Base-by-base conservation (phyloP, 2,329 filamentous ascomycete genomes). In the Scorias spongiosa region DNA sequence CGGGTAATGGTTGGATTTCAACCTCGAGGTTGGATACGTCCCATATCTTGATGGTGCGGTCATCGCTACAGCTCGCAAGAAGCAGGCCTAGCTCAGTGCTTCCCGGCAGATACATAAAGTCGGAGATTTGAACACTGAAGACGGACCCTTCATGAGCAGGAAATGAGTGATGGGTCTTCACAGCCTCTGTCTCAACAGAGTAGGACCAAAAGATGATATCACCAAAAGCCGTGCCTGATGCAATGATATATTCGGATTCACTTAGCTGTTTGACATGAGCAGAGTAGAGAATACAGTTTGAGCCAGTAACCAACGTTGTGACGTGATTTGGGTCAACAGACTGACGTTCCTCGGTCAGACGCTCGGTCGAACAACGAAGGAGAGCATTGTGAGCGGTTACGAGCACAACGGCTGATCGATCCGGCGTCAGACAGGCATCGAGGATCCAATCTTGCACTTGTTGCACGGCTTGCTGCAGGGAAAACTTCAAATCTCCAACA, bases 41-140 rank as follows among this genome's bases (percentile, higher is more conserved):
- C 89, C 91, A 96, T 1, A 96, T 65, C 11, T 84, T 74, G 17
- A 98, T 77, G 0, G 87, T 94, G 42, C 91, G 75, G 62, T 98
- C 91, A 57, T 98, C 91, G 56, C 89, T 96, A 59, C 91, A 98
- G 54, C 84, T 95, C 11, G 81, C 84, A 29, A 98, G 69, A n/a
- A 94, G 61, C 42, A 83, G 71, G 20, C 20, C 20, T 26, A 7
- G 20, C 20, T 26, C 20, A 26, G 7, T 26, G 20, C 20, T 26
- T 20, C 66, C 12, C 12, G 38, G 38, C 10, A 18, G 10, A 40
- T 10, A 17, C 15, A 80, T 61, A 51, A 65, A 57, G 1, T 72
- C 66, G 0, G 86, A 93, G 30, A 96, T 81, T 29, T 78, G 72
- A 2, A 98, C 83, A 1, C 86, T 88, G 52, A 95, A 98, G 26